Evolutionary conservation across 352 stramenopile genomes (phyloP), one percentile per base, ranked within the genome.

Genomic region (Saprolegnia diclina): DNA sequence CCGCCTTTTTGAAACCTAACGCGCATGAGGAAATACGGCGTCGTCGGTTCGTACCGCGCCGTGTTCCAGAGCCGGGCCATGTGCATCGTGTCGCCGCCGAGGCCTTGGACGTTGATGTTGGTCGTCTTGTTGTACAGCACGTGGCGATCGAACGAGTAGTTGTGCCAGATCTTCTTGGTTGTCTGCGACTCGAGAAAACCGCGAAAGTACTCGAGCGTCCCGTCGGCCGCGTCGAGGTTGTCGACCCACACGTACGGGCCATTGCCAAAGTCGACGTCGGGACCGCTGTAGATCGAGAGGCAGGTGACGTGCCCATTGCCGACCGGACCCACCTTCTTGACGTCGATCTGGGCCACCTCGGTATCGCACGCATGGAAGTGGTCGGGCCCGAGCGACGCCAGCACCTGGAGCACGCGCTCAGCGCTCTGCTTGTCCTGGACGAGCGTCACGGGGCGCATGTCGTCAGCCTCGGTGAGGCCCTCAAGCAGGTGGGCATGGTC

Each of bases 111-210:
- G 71, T 98, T 75, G 73, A 99, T 98, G 19, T 85, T 92, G 67
- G 59, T 67, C 29, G 59, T 19, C 64, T 98, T 87, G 78, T 99
- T 99, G 74, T 84, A 94, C 65, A 99, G 83, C 52, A 99, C 95
- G 77, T 99, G 97, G 45, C 96, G 84, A 87, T 99, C 97, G 77
- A 99, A 99, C 38, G 94, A 97, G 80, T 99, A 99, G 79, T 99
- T 99, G 79, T 99, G 97, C 95, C 96, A 99, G 13, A 99, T 89
- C 76, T 98, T 99, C 37, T 94, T 82, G 56, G 91, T 85, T 24
- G 75, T 67, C 24, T 78, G 73, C 74, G 94, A 90, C 74, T 99
- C 94, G 18, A 99, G 84, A 73, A 97, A 99, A 10, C 83, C 76
- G 53, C 78, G 77, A 40, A 87, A 87, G 61, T 83, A 85, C 66